Conservation (phyloP, 371 early-diverging fungal genomes). For the Mortierella sp. region DNA sequence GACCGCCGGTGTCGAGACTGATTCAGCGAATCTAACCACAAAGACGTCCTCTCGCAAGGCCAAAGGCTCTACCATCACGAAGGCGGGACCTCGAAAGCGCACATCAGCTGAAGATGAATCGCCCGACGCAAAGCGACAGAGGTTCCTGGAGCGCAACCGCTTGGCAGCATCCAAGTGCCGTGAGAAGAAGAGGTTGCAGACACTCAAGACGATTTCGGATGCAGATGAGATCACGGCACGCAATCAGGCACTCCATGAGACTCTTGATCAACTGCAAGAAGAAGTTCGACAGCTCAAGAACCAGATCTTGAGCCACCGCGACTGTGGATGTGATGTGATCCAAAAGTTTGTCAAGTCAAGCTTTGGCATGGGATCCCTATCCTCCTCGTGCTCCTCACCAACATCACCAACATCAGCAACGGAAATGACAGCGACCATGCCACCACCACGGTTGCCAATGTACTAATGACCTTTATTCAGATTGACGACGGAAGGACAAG, state of each 20-base stretch:
- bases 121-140: constrained; percentile 61
- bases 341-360: constrained; percentile 58
- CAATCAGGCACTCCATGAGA: constrained; percentile 70
- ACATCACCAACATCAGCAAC: background rate
- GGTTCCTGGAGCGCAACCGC: constrained; percentile 81
- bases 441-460: no score
- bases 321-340: constrained; percentile 68
- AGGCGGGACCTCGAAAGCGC: no score
- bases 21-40: no score
- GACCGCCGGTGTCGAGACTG: background rate
- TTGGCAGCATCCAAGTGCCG: constrained; percentile 83
- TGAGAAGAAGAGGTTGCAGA: constrained; percentile 82
- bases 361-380: no score
- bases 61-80: constrained; percentile 10
- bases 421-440: no score
- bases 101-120: constrained; percentile 30
- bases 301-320: constrained; percentile 71
- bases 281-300: constrained; percentile 73
- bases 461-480: no score
- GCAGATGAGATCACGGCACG: constrained; percentile 62
- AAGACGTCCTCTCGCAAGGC: constrained; percentile 11
- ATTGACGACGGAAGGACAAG: no score
- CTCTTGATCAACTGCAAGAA: constrained; percentile 71
- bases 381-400: constrained; percentile 1
- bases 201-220: constrained; percentile 69